These are phyloP conservation scores for Nicotiana obtusifolia DNA, from an alignment of 257 asterid species.

Conservation along the genomic window DNA sequence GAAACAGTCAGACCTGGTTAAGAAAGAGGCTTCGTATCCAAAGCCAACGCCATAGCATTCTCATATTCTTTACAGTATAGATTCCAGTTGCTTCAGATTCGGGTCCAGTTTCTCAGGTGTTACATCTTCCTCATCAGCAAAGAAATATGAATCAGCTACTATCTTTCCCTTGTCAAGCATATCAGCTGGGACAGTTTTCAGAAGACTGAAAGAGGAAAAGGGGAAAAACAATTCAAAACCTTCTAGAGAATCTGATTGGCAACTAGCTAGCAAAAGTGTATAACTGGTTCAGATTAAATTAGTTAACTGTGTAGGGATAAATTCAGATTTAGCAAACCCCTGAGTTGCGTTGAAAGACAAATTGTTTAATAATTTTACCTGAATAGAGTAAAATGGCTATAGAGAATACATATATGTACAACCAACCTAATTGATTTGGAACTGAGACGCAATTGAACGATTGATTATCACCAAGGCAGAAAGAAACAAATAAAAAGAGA, in stretches of 20 bases:
- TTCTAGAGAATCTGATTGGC: not conserved
- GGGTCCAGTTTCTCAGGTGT: slow-evolving; percentile 40
- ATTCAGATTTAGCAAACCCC: not conserved
- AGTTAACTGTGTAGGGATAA: not conserved
- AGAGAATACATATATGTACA: not conserved
- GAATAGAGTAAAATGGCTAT: not conserved
- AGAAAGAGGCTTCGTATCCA: not conserved
- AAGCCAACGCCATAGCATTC: too few species aligned
- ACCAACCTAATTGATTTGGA: not conserved
- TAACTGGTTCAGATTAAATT: not conserved
- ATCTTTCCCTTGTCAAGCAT: slow-evolving; percentile 76
- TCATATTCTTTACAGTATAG: slow-evolving; percentile 36
- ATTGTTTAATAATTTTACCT: not conserved
- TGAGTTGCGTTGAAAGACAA: not conserved
- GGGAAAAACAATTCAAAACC: not conserved
- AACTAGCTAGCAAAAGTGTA: not conserved
- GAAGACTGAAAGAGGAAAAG: slow-evolving; percentile 46
- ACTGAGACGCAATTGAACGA: not conserved
- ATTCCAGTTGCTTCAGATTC: slow-evolving; percentile 58
- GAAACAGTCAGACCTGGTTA: not conserved
- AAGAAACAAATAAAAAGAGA: not conserved
- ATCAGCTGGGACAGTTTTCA: slow-evolving; percentile 67
- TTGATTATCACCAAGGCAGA: not conserved
- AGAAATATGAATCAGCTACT: slow-evolving; percentile 71
- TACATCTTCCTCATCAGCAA: slow-evolving; percentile 33